Percentiles rank a stretch among this genome's conserved stretches.
Conservation (phyloP, 345 rosid species). For the Citrus hindsii region DNA sequence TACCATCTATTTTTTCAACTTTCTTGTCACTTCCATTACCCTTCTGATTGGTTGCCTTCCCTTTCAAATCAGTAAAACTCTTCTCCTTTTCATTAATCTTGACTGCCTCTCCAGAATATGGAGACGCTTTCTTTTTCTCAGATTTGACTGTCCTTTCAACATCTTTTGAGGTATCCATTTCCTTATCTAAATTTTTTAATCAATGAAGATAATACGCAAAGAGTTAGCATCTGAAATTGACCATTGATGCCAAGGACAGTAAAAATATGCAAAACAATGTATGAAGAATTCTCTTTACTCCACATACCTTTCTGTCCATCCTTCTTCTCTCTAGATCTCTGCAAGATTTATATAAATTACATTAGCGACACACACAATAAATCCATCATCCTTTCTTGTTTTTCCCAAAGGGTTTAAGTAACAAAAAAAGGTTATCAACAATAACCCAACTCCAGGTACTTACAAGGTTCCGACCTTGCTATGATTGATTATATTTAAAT, state of each 20-base stretch:
- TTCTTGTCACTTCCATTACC: conserved; percentile 31
- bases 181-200: conserved; percentile 28
- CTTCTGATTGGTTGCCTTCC: conserved; percentile 27
- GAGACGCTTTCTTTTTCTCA: conserved; percentile 34
- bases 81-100: conserved; percentile 31
- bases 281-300: conserved; percentile 6
- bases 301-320: conserved; percentile 55
- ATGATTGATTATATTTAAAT: not conserved
- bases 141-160: conserved; percentile 27
- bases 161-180: conserved; percentile 33
- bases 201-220: not conserved
- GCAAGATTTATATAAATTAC: conserved; percentile 19
- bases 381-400: conserved; percentile 8
- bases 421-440: not conserved
- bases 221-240: not conserved
- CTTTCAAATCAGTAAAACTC: conserved; percentile 31
- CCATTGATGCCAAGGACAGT: not conserved
- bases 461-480: not conserved
- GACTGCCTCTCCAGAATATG: conserved; percentile 25
- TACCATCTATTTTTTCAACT: conserved; percentile 27
- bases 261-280: conserved; percentile 1
- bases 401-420: not conserved
- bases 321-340: conserved; percentile 53
- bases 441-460: not conserved
- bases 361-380: not conserved